Percentiles rank a stretch among this genome's conserved stretches.
phyloP scores from a whole-genome alignment of 306 rosid species.

The Vigna angularis region DNA sequence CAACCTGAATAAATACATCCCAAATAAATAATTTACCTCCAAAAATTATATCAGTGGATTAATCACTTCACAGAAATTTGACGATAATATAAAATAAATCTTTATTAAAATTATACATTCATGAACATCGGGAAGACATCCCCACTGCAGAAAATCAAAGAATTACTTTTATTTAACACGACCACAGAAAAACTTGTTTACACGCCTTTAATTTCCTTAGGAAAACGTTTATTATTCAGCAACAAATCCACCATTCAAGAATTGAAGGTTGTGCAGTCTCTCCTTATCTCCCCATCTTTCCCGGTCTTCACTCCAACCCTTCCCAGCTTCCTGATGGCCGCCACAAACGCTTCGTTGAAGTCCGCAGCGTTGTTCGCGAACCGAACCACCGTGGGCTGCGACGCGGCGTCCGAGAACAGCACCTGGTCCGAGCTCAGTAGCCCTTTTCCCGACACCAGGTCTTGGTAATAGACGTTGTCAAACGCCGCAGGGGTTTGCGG shows the following conservation, averaged over 20 bases:
- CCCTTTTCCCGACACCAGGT: constrained; percentile 62
- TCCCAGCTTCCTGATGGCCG: constrained; percentile 80
- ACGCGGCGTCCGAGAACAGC: constrained; percentile 53
- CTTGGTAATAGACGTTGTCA: constrained; percentile 67
- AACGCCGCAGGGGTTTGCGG: constrained; percentile 53
- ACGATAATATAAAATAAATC: too few species aligned
- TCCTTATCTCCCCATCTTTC: constrained; percentile 60
- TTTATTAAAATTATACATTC: too few species aligned
- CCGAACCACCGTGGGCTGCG: constrained; percentile 52
- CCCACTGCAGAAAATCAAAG: neutral
- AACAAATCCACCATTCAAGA: constrained; percentile 4
- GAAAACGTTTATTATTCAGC: neutral
- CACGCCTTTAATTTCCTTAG: neutral
- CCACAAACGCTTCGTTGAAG: constrained; percentile 61
- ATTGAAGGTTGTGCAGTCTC: constrained; percentile 70
- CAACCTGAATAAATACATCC: too few species aligned
- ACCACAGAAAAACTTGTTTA: too few species aligned
- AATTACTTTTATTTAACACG: neutral
- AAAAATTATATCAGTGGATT: too few species aligned
- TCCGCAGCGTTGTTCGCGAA: constrained; percentile 58
- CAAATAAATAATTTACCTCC: too few species aligned
- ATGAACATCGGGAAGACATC: neutral
- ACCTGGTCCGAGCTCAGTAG: constrained; percentile 67
- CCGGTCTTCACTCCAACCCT: constrained; percentile 84
- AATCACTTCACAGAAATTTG: too few species aligned